Conservation (phyloP, 1,139 yeast genomes). For the Yamadazyma siamensis region DNA sequence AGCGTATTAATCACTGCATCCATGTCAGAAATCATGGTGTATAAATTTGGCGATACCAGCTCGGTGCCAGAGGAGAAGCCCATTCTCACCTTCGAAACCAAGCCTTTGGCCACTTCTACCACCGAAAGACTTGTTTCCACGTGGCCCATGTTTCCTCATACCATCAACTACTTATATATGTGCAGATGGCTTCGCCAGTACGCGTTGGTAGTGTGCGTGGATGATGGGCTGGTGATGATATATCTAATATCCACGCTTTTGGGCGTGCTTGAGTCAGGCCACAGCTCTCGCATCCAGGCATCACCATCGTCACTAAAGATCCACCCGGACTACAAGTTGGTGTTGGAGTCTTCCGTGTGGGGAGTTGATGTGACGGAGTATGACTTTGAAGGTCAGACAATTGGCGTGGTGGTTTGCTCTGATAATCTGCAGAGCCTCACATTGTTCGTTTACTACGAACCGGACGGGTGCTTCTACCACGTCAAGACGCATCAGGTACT, state of each 20-base stretch:
- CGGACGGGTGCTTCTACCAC: conserved; percentile 28
- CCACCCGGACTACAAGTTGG: conserved; percentile 35
- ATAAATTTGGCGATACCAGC: conserved; percentile 21
- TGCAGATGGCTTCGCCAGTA: conserved; percentile 27
- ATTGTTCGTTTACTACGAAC: conserved; percentile 32
- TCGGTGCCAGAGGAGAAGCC: conserved; percentile 24
- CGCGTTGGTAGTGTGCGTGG: conserved; percentile 48
- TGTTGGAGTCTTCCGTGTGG: conserved; percentile 56
- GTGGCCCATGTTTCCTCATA: conserved; percentile 54
- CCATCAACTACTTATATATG: conserved; percentile 45
- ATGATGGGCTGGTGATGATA: conserved; percentile 53
- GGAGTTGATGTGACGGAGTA: conserved; percentile 47
- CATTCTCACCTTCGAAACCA: conserved; percentile 33
- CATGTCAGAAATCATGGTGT: conserved; percentile 29
- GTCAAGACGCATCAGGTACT: conserved; percentile 40
- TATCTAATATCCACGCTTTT: conserved; percentile 34
- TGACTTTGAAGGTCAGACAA: conserved; percentile 1
- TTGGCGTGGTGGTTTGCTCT: conserved; percentile 44
- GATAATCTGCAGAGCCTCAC: conserved; percentile 55
- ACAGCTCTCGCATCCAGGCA: not conserved
- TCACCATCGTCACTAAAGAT: conserved; percentile 6
- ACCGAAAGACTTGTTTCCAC: conserved; percentile 41
- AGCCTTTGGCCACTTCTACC: conserved; percentile 36
- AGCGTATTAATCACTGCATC: conserved; percentile 25
- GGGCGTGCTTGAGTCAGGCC: not conserved